phyloP scores from a whole-genome alignment of 1,284 basidiomycete genomes.

The Fomitopsis pinicola region DNA sequence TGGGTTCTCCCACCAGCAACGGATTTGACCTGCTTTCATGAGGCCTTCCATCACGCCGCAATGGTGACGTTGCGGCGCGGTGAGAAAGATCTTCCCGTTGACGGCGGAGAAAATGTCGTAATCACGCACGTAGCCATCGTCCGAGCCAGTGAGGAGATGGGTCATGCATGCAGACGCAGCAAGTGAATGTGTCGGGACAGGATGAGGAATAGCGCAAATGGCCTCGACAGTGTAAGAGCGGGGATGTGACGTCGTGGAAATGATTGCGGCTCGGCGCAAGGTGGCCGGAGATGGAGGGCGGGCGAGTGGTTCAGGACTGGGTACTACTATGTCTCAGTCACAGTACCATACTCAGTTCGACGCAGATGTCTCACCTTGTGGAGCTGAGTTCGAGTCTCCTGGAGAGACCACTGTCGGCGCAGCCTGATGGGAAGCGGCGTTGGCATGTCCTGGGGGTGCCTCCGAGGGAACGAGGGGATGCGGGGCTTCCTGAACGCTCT shows the following conservation, averaged over 20 bases:
- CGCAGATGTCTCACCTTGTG: background rate
- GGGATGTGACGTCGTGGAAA: conserved; percentile 30
- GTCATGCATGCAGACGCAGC: conserved; percentile 85
- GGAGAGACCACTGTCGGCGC: background rate
- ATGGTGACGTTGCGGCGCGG: conserved; percentile 85
- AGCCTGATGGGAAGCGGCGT: background rate
- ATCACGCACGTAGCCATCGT: conserved; percentile 91
- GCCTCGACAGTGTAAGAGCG: conserved; percentile 86
- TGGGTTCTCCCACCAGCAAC: conserved; percentile 89
- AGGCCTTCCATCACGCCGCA: conserved; percentile 90
- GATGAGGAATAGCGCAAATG: conserved; percentile 88
- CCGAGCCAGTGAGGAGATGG: conserved; percentile 86
- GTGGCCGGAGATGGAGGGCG: conserved; percentile 63
- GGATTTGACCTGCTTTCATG: conserved; percentile 84
- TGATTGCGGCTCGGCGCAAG: conserved; percentile 34
- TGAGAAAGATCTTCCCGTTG: conserved; percentile 85
- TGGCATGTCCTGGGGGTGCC: conserved; percentile 1
- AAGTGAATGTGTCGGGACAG: conserved; percentile 82
- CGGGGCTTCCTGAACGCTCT: conserved; percentile 15
- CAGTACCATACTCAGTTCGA: background rate
- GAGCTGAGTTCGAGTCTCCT: background rate
- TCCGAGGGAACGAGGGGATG: conserved; percentile 11
- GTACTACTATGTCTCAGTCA: conserved; percentile 12
- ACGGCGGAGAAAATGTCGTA: conserved; percentile 90
- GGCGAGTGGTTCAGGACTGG: conserved; percentile 34